Evolutionary conservation across 1,139 yeast genomes (phyloP), one percentile per base, ranked within the genome.

Genomic region (Pichia sp.): DNA sequence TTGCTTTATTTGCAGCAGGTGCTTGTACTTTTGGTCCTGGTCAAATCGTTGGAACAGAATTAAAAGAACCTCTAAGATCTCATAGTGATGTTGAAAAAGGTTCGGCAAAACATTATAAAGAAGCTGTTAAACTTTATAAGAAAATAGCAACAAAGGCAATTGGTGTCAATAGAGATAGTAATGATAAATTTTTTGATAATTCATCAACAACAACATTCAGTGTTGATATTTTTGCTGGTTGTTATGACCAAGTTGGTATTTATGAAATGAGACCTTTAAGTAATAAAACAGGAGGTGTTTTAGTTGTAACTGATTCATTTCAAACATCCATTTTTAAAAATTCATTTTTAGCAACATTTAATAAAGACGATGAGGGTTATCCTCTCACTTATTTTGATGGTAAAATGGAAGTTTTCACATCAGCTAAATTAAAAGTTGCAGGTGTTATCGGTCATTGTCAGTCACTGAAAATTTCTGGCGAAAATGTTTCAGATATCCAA

Each of bases 211-310:
- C 87, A 62, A 87, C 94, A 26, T 97, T 89, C 61, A 79, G 94
- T 25, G 81, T 92, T 45, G 98, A 92, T 66, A 80, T 92, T 43
- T 90, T 89, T 68, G 97, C 96, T 34, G 98, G 98, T 50, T 89
- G 97, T 68, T 90, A 89, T 63, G 99, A 92, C 68, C 98, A 92
- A 72, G 86, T 90, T 54, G 99, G 99, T 64, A 82, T 92, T 77
- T 82, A 85, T 57, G 99, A 92, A 70, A 92, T 92, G 97, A 87
- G 87, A 67, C 76, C 85, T 49, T 71, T 94, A 58, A 77, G 95
- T 49, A 87, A 87, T 68, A 73, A 78, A 57, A 92, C 97, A 28
- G 98, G 98, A 57, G 99, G 99, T 67, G 85, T 86, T 31, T 72
- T 94, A 61, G 79, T 92, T 46, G 77, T 92, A 57, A 76, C 96